These are phyloP conservation scores for Malassezia nana DNA, from an alignment of 1,284 basidiomycete species.

Conservation along the genomic window DNA sequence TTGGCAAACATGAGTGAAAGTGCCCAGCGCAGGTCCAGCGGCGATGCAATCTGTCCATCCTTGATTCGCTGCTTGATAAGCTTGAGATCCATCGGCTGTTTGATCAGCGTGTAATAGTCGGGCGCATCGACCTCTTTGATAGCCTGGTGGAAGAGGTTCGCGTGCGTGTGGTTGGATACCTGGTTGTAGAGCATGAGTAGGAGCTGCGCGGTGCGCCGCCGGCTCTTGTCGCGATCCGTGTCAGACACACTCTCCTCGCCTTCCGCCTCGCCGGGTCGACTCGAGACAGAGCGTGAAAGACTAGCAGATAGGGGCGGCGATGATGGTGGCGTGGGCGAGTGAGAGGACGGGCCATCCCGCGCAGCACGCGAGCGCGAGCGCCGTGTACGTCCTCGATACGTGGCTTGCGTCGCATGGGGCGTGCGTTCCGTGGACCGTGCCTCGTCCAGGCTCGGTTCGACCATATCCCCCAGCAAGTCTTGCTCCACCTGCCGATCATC, in stretches of 20 bases:
- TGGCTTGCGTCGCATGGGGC: not conserved
- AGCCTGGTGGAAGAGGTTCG: slow-evolving; percentile 41
- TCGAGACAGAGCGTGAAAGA: not conserved
- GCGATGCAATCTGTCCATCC: slow-evolving; percentile 28
- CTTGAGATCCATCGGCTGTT: slow-evolving; percentile 40
- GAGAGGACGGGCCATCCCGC: not conserved
- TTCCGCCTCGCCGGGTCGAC: slow-evolving; percentile 11
- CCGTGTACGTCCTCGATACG: slow-evolving; percentile 2
- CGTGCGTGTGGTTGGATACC: slow-evolving; percentile 43
- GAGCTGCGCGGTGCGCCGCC: slow-evolving; percentile 34
- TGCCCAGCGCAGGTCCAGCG: slow-evolving; percentile 26
- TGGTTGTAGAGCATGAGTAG: slow-evolving; percentile 39
- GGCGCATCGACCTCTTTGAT: slow-evolving; percentile 44
- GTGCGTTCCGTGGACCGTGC: not conserved
- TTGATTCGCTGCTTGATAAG: slow-evolving; percentile 39
- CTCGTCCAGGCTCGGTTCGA: not conserved
- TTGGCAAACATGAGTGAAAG: slow-evolving; percentile 44
- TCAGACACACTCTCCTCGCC: slow-evolving; percentile 16
- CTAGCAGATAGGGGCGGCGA: not conserved
- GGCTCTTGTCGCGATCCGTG: slow-evolving; percentile 23
- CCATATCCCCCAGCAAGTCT: slow-evolving; percentile 13
- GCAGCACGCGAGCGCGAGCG: not conserved
- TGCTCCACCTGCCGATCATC: slow-evolving; percentile 15
- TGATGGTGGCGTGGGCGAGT: not conserved
- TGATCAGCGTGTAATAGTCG: slow-evolving; percentile 38